phyloP scores from a whole-genome alignment of 345 rosid genomes.

The Rhizophora apiculata region DNA sequence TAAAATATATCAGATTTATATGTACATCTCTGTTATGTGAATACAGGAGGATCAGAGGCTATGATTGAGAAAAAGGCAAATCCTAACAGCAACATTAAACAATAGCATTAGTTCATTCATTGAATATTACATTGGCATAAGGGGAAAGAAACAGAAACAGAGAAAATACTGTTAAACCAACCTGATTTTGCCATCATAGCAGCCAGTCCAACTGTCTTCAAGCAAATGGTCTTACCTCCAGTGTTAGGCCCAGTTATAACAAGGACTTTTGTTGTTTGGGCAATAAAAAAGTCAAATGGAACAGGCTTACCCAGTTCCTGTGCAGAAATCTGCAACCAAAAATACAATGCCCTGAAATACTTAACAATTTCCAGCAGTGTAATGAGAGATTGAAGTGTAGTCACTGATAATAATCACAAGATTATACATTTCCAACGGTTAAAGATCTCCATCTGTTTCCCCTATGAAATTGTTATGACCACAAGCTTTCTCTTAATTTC shows the following conservation, averaged over 20 bases:
- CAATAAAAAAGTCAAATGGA: conserved; percentile 71
- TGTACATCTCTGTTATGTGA: not conserved
- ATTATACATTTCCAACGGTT: conserved; percentile 25
- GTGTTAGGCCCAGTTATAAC: conserved; percentile 95
- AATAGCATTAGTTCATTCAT: not conserved
- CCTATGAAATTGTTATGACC: conserved; percentile 27
- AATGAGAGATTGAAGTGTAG: no score
- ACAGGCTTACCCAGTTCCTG: conserved; percentile 57
- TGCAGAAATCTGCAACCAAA: conserved; percentile 46
- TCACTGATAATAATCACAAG: not conserved
- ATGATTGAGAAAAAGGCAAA: not conserved
- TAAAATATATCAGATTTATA: not conserved
- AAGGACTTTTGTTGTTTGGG: conserved; percentile 64
- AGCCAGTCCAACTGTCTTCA: conserved; percentile 91
- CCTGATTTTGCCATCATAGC: conserved; percentile 98
- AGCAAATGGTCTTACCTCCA: conserved; percentile 91
- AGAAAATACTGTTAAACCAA: conserved; percentile 12
- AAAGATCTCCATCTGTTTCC: conserved; percentile 28
- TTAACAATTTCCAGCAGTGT: conserved; percentile 4
- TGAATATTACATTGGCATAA: not conserved
- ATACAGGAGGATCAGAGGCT: not conserved
- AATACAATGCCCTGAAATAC: not conserved
- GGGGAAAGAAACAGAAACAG: not conserved
- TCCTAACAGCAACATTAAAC: not conserved
- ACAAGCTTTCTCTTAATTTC: conserved; percentile 40